phyloP scores from a whole-genome alignment of 106 monocot species.

The Chionographis japonica region DNA sequence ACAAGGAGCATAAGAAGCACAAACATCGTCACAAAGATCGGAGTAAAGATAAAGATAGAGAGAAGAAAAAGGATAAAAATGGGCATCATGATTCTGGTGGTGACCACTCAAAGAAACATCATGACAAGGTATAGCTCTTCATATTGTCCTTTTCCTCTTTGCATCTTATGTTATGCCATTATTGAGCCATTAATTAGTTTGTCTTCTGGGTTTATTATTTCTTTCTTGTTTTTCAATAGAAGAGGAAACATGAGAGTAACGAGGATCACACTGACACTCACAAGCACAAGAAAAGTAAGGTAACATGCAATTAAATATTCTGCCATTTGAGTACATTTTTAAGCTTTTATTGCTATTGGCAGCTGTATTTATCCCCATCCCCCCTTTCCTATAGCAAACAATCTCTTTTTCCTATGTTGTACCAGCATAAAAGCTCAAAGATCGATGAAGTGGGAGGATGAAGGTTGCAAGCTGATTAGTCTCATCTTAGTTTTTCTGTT shows the following conservation, averaged over 20 bases:
- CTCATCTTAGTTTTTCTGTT: background rate
- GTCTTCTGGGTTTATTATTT: background rate
- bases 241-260: conserved; percentile 64
- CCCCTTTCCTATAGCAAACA: background rate
- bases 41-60: conserved; percentile 87
- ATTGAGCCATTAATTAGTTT: background rate
- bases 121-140: conserved; percentile 55
- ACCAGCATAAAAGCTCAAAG: conserved; percentile 65
- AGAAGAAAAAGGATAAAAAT: conserved; percentile 81
- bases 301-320: conserved; percentile 11
- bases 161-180: conserved; percentile 2
- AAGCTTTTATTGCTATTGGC: background rate
- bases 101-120: conserved; percentile 70
- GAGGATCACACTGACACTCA: conserved; percentile 52
- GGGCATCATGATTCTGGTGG: conserved; percentile 60
- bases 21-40: conserved; percentile 87
- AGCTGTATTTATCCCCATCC: background rate
- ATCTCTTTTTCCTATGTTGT: background rate
- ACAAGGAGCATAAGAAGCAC: conserved; percentile 94
- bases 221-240: conserved; percentile 17
- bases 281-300: conserved; percentile 80
- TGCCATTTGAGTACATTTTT: background rate
- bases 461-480: conserved; percentile 23
- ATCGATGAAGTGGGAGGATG: conserved; percentile 44
- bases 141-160: background rate